Percentiles rank a stretch among this genome's conserved stretches.
Evolutionary conservation across 257 asterid genomes (phyloP).

Genomic region (Phtheirospermum japonicum): DNA sequence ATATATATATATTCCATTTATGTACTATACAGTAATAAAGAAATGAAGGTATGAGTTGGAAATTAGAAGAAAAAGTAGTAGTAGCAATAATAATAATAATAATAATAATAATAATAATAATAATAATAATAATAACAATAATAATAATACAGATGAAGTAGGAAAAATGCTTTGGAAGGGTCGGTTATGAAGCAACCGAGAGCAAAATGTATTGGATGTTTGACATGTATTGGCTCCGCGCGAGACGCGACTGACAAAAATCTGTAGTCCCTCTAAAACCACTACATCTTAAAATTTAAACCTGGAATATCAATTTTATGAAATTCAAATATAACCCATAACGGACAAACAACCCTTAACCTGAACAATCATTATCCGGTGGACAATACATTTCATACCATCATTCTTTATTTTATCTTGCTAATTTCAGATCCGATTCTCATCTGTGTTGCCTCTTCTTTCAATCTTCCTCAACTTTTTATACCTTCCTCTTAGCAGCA

Average conservation of each 20-base stretch:
- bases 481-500: not conserved
- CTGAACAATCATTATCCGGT: not conserved
- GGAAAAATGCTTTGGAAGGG: not conserved
- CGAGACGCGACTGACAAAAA: not conserved
- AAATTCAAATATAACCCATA: not conserved
- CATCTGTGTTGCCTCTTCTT: not conserved
- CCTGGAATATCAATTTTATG: not conserved
- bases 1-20: not conserved
- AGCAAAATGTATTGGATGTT: not conserved
- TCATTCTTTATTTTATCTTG: not conserved
- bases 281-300: not conserved
- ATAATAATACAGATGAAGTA: not conserved
- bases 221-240: not conserved
- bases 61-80: not conserved
- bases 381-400: not conserved
- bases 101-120: no score
- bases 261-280: not conserved
- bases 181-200: not conserved
- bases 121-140: no score
- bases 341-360: not conserved
- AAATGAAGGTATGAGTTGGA: not conserved
- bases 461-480: not conserved
- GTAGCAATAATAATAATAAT: not conserved
- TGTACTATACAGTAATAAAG: no score
- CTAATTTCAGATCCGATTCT: slow-evolving; percentile 10